A percentile compares a stretch with the other conserved stretches of the same genome.
Evolutionary conservation across 1,139 yeast genomes (phyloP).

Genomic region (Hansenula lynferdii): DNA sequence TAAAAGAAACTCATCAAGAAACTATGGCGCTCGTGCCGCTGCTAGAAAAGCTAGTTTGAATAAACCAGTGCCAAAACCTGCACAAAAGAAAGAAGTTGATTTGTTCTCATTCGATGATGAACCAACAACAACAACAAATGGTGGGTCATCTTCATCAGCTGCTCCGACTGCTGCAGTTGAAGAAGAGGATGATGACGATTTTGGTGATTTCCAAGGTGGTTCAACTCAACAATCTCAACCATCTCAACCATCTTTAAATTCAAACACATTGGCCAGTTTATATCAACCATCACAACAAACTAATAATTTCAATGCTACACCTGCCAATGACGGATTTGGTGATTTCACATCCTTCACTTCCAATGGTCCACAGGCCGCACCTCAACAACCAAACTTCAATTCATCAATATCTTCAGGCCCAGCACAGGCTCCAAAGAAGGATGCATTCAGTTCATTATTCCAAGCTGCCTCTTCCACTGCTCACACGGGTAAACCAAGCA

Average conservation of each 20-base stretch:
- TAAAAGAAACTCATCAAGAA: constrained; percentile 8
- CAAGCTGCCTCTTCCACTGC: constrained; percentile 57
- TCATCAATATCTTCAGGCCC: constrained; percentile 29
- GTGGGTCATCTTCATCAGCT: constrained; percentile 6
- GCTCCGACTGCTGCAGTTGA: constrained; percentile 21
- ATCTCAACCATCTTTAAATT: constrained; percentile 14
- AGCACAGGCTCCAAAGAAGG: constrained; percentile 39
- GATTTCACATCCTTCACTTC: constrained; percentile 19
- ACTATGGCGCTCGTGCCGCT: constrained; percentile 8
- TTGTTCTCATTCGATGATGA: constrained; percentile 46
- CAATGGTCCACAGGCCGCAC: constrained; percentile 12
- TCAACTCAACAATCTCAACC: constrained; percentile 24
- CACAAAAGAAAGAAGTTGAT: constrained; percentile 36
- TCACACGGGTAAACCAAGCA: constrained; percentile 8
- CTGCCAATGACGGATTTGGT: constrained; percentile 18
- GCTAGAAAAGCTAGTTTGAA: constrained; percentile 23
- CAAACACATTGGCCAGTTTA: constrained; percentile 12
- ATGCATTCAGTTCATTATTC: constrained; percentile 83
- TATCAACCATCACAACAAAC: constrained; percentile 10
- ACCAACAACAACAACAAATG: constrained; percentile 4
- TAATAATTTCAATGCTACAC: constrained; percentile 1
- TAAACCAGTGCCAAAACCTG: constrained; percentile 24
- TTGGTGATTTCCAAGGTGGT: constrained; percentile 92
- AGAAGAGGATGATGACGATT: constrained; percentile 79
- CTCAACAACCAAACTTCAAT: constrained; percentile 12